phyloP scores from a whole-genome alignment of 2,329 filamentous ascomycete genomes.

The Didymella sp. region DNA sequence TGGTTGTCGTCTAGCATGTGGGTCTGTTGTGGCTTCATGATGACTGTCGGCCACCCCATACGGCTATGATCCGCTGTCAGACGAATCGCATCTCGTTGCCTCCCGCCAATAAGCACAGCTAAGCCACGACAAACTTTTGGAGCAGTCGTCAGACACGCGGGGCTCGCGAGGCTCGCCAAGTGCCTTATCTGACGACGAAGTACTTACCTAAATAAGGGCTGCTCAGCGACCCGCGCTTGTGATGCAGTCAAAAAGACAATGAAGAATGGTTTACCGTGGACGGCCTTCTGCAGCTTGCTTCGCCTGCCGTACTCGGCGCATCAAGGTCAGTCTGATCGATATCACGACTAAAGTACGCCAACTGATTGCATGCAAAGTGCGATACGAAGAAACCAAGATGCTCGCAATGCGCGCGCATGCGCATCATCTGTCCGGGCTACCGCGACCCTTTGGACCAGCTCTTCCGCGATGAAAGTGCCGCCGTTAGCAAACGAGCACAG shows the following conservation, averaged over 20 bases:
- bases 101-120: constrained; percentile 5
- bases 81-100: constrained; percentile 2
- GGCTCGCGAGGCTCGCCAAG: not conserved
- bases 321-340: constrained; percentile 17
- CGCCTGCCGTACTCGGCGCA: constrained; percentile 21
- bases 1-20: not conserved
- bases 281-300: constrained; percentile 24
- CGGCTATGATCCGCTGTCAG: not conserved
- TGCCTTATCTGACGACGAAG: not conserved
- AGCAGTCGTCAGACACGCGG: not conserved
- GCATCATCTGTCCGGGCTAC: constrained; percentile 26
- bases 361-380: constrained; percentile 12
- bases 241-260: not conserved
- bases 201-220: constrained; percentile 6
- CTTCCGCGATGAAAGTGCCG: constrained; percentile 26
- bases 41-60: not conserved
- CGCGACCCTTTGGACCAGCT: constrained; percentile 21
- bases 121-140: constrained; percentile 21
- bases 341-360: too few relatives aligned
- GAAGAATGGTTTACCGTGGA: constrained; percentile 21
- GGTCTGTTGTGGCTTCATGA: not conserved
- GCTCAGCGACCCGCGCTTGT: constrained; percentile 7
- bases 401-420: constrained; percentile 24
- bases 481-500: constrained; percentile 19
- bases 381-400: constrained; percentile 18